Conservation (phyloP, 805 yeast genomes). For the Kazachstania kunashirensis region DNA sequence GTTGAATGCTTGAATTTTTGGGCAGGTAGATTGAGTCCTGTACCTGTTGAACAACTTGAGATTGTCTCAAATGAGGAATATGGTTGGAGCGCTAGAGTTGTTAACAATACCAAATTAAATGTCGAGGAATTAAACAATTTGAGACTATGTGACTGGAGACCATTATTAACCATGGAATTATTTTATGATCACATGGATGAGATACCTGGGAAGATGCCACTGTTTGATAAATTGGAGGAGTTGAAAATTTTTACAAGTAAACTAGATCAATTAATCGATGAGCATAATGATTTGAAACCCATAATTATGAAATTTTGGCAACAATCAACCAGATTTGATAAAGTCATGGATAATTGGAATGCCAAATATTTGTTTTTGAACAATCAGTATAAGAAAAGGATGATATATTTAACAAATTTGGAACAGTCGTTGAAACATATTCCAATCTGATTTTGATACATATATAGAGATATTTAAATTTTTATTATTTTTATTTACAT, state of each 20-base stretch:
- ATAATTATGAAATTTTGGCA: constrained; percentile 32
- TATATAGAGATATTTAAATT: background rate
- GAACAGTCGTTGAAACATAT: constrained; percentile 17
- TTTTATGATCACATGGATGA: constrained; percentile 17
- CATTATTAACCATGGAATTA: constrained; percentile 15
- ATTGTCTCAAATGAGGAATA: constrained; percentile 66
- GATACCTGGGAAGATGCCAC: constrained; percentile 6
- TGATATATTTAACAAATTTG: constrained; percentile 28
- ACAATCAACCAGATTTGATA: constrained; percentile 15
- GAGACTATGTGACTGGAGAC: constrained; percentile 15
- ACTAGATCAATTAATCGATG: constrained; percentile 33
- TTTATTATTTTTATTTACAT: no score
- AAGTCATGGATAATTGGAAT: constrained; percentile 36
- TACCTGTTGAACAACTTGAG: constrained; percentile 60
- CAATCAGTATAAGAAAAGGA: constrained; percentile 30
- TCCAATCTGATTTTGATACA: no score
- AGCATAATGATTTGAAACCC: constrained; percentile 36
- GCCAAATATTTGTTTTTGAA: constrained; percentile 31
- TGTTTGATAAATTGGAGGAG: constrained; percentile 7
- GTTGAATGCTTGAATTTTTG: constrained; percentile 79
- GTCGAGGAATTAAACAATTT: background rate
- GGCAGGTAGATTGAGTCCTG: constrained; percentile 78
- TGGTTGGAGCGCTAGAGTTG: constrained; percentile 50
- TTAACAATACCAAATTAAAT: constrained; percentile 3
- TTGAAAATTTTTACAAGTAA: constrained; percentile 33